Evolutionary conservation across 2,329 filamentous ascomycete genomes (phyloP), one percentile per base, ranked within the genome.

Genomic region (Ascochyta pisi): DNA sequence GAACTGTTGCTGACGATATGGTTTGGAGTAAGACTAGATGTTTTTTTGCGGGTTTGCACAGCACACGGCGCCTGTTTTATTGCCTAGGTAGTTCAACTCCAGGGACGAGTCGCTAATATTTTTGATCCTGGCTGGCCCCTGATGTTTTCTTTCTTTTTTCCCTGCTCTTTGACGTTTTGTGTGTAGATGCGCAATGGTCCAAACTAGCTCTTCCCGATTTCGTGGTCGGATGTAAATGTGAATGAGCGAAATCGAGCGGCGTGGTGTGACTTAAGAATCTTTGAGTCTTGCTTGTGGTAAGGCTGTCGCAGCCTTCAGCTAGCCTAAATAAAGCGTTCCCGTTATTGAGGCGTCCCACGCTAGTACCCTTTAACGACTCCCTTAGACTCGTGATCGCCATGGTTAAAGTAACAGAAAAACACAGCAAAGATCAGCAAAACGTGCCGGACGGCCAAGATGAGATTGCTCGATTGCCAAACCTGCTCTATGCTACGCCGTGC

Each of bases 331-430:
- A 42, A 23, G 37, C 29, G 27, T 10, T 34, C 12, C 34, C 13
- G n/a, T 27, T 54, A 54, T 54, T 54, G 39, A 56, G 53, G 53
- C 53, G 35, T 42, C 46, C 53, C 35, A 27, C 53, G 41, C 53
- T 56, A 57, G 47, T 46, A 19, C 54, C 4, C 2, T 33, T 33
- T 56, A 33, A 13, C 16, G 16, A 27, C 19, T 23, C 16, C 31
- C 31, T 27, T 31, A 31, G 27, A 10, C 23, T 37, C 10, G 12
- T 19, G 24, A 39, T 38, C 12, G 24, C n/a, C 29, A 22, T 43
- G 13, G 3, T 26, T 13, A 13, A 15, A 16, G 10, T 23, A 24
- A 39, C 5, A 12, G 10, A 22, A 4, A 39, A 22, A 5, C 23
- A 22, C 16, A 24, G 10, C 2, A 12, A n/a, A 38, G n/a, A 16